Evolutionary conservation across 2,329 filamentous ascomycete genomes (phyloP), one percentile per base, ranked within the genome.

Genomic region (Aspergillus quadrilineatus): DNA sequence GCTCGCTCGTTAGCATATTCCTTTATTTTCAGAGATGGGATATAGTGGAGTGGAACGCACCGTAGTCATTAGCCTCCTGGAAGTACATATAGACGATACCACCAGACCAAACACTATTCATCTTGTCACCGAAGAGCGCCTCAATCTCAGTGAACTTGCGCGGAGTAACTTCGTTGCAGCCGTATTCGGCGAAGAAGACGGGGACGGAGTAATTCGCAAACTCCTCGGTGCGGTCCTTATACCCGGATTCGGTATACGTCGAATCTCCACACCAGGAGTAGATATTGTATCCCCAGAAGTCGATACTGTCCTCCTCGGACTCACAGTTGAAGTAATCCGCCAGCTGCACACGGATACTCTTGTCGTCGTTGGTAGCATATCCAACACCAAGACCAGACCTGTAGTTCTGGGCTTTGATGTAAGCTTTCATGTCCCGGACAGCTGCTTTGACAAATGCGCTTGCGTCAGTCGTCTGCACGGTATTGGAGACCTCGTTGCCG

Each of bases 201-300:
- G 93, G 94, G 4, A 97, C 90, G 6, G 89, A 90, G 81, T 93
- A 97, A 72, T 87, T 85, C 57, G 81, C 76, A 80, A 96, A 97
- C 78, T 96, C 92, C 60, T 89, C 76, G 62, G 91, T 91, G 73
- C 92, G 89, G 56, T 85, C 81, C 61, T 87, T 81, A 77, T 92
- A 99, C 48, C 90, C 90, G 1, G 93, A 97, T 60, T 82, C 73
- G 37, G 80, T 71, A 78, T 89, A 93, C 65, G 80, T 85, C 70
- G 89, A 95, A 67, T 92, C 75, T 62, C 92, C 93, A 73, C 93
- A 97, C 94, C 94, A 97, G 45, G 91, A 95, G 84, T 97, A 97
- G 78, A 97, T 95, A 81, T 97, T 97, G 86, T 97, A 97, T 56
- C 93, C 93, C 91, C 91, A 97, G 81, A 94, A 97, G 76, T 97